These are phyloP conservation scores for Lachancea meyersii DNA, from an alignment of 805 yeast genomes.

Conservation along the genomic window DNA sequence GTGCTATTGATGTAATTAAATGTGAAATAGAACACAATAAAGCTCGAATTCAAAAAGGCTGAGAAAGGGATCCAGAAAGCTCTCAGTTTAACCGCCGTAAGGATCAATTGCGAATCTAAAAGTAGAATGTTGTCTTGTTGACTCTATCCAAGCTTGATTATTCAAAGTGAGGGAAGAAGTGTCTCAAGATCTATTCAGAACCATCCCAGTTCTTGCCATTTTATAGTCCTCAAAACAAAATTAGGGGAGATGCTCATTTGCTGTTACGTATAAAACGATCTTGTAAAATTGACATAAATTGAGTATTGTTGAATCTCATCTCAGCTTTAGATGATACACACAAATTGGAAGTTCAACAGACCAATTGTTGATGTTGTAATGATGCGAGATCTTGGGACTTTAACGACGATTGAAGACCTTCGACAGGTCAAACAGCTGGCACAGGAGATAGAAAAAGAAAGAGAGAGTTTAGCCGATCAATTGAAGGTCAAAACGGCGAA, in stretches of 20 bases:
- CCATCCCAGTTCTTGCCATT: not conserved
- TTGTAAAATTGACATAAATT: no score
- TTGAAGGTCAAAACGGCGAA: conserved; percentile 13
- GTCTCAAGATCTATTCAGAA: not conserved
- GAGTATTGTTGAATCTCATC: not conserved
- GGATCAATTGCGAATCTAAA: no score
- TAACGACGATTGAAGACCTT: conserved; percentile 24
- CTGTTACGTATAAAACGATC: not conserved
- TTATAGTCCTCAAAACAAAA: not conserved
- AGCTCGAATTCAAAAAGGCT: no score
- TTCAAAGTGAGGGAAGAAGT: no score
- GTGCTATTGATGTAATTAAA: no score
- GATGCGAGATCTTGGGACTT: conserved; percentile 7
- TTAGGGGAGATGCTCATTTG: conserved; percentile 2
- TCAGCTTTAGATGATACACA: not conserved
- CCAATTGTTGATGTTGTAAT: not conserved
- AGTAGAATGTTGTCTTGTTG: no score
- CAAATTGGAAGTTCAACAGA: not conserved
- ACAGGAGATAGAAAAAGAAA: conserved; percentile 19
- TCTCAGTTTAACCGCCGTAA: no score
- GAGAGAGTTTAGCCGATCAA: conserved; percentile 19
- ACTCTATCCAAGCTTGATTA: no score
- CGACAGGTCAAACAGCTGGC: conserved; percentile 24
- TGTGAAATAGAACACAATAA: no score
- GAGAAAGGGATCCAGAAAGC: no score